Evolutionary conservation across 2,329 filamentous ascomycete genomes (phyloP).

Genomic region (Nemania sp.): DNA sequence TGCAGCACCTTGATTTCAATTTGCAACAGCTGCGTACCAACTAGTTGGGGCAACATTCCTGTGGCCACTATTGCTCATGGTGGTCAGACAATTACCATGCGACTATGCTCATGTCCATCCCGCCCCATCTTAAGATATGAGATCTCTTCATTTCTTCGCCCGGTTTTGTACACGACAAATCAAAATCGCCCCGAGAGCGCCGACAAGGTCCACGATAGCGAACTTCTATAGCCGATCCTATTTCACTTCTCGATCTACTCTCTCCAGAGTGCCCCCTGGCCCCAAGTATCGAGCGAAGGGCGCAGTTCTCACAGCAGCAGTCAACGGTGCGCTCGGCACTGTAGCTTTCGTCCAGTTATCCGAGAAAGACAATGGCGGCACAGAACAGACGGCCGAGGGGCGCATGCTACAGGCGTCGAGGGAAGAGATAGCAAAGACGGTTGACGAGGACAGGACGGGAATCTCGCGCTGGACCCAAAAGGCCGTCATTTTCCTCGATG

Average conservation of each 20-base stretch:
- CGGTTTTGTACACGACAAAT: conserved; percentile 50
- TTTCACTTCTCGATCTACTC: conserved; percentile 27
- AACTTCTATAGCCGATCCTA: conserved; percentile 26
- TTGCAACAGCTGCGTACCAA: too few relatives aligned
- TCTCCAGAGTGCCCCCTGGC: conserved; percentile 10
- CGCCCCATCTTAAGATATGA: conserved; percentile 47
- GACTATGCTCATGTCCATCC: conserved; percentile 19
- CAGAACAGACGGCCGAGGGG: conserved; percentile 71
- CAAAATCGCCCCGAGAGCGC: conserved; percentile 30
- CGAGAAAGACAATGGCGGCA: conserved; percentile 55
- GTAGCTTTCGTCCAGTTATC: conserved; percentile 63
- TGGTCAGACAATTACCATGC: not conserved
- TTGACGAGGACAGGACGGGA: conserved; percentile 65
- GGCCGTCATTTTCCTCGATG: conserved; percentile 69
- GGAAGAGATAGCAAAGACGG: conserved; percentile 72
- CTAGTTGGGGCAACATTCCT: not conserved
- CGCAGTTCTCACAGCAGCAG: conserved; percentile 45
- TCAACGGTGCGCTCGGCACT: conserved; percentile 53
- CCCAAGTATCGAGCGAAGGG: conserved; percentile 32
- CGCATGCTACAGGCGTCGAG: conserved; percentile 86
- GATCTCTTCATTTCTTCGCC: conserved; percentile 47
- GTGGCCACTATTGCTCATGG: not conserved
- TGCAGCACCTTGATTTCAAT: too few relatives aligned
- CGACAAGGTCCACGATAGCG: conserved; percentile 22
- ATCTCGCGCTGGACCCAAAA: conserved; percentile 62